A percentile compares a stretch with the other conserved stretches of the same genome.
Evolutionary conservation across 2,329 filamentous ascomycete genomes (phyloP).

Genomic region (Talaromyces islandicus): DNA sequence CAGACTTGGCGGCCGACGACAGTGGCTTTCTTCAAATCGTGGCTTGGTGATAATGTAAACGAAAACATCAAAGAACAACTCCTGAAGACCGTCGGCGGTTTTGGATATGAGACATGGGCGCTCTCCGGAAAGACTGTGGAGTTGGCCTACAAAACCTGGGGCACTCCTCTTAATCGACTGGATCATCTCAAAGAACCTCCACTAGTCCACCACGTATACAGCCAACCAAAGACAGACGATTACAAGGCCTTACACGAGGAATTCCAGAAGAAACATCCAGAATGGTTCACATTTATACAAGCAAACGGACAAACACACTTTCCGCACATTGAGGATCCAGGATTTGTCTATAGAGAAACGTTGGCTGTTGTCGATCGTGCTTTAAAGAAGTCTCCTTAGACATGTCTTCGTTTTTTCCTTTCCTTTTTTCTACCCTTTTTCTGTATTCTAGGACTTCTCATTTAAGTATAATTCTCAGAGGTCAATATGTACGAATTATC

Average conservation of each 20-base stretch:
- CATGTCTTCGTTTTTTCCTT: too few species aligned
- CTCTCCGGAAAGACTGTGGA: not conserved
- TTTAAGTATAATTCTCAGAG: too few species aligned
- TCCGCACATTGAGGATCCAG: not conserved
- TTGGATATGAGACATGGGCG: conserved; percentile 1
- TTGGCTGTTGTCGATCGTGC: not conserved
- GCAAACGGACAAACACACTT: not conserved
- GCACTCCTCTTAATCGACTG: not conserved
- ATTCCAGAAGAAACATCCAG: not conserved
- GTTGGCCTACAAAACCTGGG: not conserved
- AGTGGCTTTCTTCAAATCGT: not conserved
- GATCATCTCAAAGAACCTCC: not conserved
- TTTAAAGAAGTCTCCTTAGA: not conserved
- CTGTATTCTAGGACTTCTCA: too few species aligned
- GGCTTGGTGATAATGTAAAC: not conserved
- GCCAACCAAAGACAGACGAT: not conserved
- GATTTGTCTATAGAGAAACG: not conserved
- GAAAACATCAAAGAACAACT: not conserved
- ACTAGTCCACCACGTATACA: not conserved
- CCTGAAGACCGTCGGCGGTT: not conserved
- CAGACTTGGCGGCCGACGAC: not conserved
- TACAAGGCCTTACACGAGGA: not conserved
- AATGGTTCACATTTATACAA: conserved; percentile 1
- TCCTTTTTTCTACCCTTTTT: too few species aligned
- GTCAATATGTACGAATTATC: too few species aligned